These are phyloP conservation scores for Dissophora ornata DNA, from an alignment of 192 early-diverging fungal genomes.

Conservation along the genomic window DNA sequence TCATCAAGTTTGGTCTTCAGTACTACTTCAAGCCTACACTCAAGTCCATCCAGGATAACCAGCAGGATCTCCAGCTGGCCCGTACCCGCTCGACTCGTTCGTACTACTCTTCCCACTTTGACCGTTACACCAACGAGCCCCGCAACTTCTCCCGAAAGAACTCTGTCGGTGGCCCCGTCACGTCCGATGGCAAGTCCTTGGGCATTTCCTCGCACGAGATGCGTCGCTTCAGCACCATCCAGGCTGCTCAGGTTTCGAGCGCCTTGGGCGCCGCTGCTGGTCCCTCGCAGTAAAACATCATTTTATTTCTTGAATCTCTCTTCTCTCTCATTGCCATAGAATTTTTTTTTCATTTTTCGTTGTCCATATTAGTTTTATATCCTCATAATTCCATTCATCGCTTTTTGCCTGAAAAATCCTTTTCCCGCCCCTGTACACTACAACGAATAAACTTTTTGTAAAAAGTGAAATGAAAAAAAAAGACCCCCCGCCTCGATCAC, in stretches of 20 bases:
- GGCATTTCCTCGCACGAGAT: constrained; percentile 73
- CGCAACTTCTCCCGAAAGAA: constrained; percentile 59
- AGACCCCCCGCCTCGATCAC: neutral
- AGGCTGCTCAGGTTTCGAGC: constrained; percentile 68
- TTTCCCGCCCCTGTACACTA: neutral
- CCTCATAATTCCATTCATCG: neutral
- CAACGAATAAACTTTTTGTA: neutral
- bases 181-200: constrained; percentile 65
- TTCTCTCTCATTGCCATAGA: neutral
- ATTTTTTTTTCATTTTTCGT: constrained; percentile 4
- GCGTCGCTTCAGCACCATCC: constrained; percentile 78
- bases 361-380: constrained; percentile 8
- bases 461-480: constrained; percentile 4
- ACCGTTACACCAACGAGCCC: constrained; percentile 60
- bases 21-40: constrained; percentile 65
- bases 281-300: constrained; percentile 27
- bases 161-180: constrained; percentile 54
- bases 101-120: constrained; percentile 71
- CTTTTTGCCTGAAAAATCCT: too few species aligned
- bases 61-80: constrained; percentile 61
- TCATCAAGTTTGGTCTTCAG: constrained; percentile 82
- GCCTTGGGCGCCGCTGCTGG: constrained; percentile 52
- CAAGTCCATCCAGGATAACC: constrained; percentile 30
- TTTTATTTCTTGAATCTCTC: neutral
- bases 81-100: constrained; percentile 72